Evolutionary conservation across 805 yeast species (phyloP).

Genomic region (Candida quercuum): DNA sequence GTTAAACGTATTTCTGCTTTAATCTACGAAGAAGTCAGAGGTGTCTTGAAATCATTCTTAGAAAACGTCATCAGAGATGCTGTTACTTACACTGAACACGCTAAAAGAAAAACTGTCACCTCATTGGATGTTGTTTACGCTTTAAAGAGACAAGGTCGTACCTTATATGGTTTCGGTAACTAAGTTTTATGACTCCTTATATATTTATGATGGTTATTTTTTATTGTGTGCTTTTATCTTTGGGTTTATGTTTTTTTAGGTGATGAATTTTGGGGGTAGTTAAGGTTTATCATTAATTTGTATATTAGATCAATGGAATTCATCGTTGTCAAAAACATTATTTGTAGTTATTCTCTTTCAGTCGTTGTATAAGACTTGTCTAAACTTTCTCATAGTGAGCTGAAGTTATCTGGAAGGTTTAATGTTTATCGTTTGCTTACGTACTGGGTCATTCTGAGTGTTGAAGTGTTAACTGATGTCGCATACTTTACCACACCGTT

Average conservation of each 20-base stretch:
- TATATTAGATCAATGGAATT: slow-evolving; percentile 1
- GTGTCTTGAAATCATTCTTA: slow-evolving; percentile 90
- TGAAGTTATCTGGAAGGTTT: too few relatives aligned
- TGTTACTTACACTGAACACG: slow-evolving; percentile 99
- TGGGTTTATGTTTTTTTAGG: background rate
- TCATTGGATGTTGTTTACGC: slow-evolving; percentile 98
- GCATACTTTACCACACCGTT: too few relatives aligned
- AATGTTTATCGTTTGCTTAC: too few relatives aligned
- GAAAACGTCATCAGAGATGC: slow-evolving; percentile 98
- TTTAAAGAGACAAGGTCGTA: slow-evolving; percentile 99
- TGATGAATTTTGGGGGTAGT: background rate
- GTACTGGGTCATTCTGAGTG: too few relatives aligned
- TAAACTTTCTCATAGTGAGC: too few relatives aligned
- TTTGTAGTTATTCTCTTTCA: background rate
- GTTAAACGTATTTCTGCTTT: slow-evolving; percentile 99
- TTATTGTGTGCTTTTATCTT: background rate
- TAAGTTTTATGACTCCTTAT: slow-evolving; percentile 33
- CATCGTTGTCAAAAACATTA: background rate
- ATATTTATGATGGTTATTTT: slow-evolving; percentile 2
- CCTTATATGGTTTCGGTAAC: slow-evolving; percentile 99
- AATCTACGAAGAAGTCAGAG: slow-evolving; percentile 98
- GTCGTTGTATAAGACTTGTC: too few relatives aligned
- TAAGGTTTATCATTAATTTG: slow-evolving; percentile 1
- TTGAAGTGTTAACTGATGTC: too few relatives aligned
- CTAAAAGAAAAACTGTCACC: slow-evolving; percentile 99